phyloP scores from a whole-genome alignment of 192 early-diverging fungal species.

The Piromyces sp. region DNA sequence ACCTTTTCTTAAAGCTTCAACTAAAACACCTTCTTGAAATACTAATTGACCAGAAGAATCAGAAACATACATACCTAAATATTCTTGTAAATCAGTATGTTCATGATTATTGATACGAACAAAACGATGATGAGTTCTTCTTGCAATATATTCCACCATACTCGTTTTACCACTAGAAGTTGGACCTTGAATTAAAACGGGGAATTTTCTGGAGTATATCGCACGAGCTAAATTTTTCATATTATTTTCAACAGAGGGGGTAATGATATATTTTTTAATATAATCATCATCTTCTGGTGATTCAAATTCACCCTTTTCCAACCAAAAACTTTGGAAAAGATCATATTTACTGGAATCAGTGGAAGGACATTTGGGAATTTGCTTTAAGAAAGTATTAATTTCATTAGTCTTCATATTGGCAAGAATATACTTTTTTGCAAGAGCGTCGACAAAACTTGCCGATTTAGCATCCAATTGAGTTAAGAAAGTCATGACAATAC shows the following conservation, averaged over 20 bases:
- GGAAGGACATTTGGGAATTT: constrained; percentile 35
- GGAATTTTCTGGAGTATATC: constrained; percentile 74
- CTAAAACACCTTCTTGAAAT: constrained; percentile 90
- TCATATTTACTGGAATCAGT: constrained; percentile 21
- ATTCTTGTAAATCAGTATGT: constrained; percentile 96
- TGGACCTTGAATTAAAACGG: constrained; percentile 94
- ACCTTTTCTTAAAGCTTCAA: constrained; percentile 80
- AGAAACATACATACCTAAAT: constrained; percentile 81
- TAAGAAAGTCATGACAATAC: constrained; percentile 85
- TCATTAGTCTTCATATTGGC: constrained; percentile 27
- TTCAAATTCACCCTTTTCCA: constrained; percentile 33
- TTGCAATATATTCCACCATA: constrained; percentile 93
- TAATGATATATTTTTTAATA: constrained; percentile 53
- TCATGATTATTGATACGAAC: constrained; percentile 99
- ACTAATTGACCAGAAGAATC: constrained; percentile 64
- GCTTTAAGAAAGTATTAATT: constrained; percentile 26
- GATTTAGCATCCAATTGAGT: constrained; percentile 66
- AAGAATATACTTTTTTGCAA: constrained; percentile 42
- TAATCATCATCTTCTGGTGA: constrained; percentile 9
- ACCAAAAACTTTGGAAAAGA: constrained; percentile 76
- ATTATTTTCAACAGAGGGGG: constrained; percentile 68
- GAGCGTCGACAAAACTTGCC: constrained; percentile 23
- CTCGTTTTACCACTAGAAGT: constrained; percentile 95
- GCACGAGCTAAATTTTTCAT: constrained; percentile 77
- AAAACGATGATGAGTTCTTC: constrained; percentile 75